Evolutionary conservation across 176 grass and related monocot species (phyloP), one percentile per base, ranked within the genome.

Genomic region (Stipa capillata): DNA sequence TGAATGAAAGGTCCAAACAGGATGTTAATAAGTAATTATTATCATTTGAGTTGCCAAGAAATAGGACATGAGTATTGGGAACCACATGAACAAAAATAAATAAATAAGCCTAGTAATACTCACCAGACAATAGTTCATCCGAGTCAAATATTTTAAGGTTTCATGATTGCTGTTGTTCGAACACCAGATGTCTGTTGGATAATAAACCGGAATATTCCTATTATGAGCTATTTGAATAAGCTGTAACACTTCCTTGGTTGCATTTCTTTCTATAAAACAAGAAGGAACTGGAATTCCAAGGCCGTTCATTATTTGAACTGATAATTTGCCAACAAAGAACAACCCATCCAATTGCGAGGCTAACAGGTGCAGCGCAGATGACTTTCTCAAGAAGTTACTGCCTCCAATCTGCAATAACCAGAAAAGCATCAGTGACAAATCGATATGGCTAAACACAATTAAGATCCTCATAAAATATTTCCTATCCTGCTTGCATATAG

Each of bases 291-390:
- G 42, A 9, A 94, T 70, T 85, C 89, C 86, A 69, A 94, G 76
- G 53, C 82, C 75, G 12, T 94, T 90, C 87, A 97, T 97, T 82
- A 97, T 86, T 85, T 97, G 94, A 86, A 97, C 90, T 35, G 91
- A 90, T 45, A 94, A 80, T 81, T 94, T 94, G 33, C 94, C 94
- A 84, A 92, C 65, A 88, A 97, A 83, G 52, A 92, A 82, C 40
- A 97, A 18, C 20, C 74, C 94, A 78, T 97, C 89, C 79, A 89
- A 97, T 69, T 74, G 70, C 84, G 79, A 92, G 81, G 89, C 84
- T 76, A 97, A 63, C 27, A 85, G 18, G 63, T 73, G 71, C 80
- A 97, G 87, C 62, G 89, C 91, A 28, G 75, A 51, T 71, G 87
- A 74, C 77, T 97, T 97, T 79, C 83, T 86, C 69, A 87, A 85